phyloP scores from a whole-genome alignment of 352 stramenopile species.

The Pythium volutum region DNA sequence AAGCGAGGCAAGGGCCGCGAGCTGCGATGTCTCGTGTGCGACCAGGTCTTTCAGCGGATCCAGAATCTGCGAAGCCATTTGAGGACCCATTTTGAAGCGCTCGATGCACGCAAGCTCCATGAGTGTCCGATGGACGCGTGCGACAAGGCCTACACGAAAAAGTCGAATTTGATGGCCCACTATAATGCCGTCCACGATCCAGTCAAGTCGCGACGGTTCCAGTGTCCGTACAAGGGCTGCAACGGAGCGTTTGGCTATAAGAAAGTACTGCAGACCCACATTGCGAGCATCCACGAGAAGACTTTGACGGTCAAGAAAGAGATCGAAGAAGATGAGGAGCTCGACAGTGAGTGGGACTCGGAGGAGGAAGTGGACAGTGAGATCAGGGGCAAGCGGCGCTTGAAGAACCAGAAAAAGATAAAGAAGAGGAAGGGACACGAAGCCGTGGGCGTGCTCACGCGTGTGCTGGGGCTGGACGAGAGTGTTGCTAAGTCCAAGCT shows the following conservation, averaged over 20 bases:
- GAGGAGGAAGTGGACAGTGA: slow-evolving; percentile 1
- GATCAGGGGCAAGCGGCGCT: neutral
- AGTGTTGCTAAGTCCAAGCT: neutral
- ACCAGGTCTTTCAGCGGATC: slow-evolving; percentile 44
- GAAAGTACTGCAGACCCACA: slow-evolving; percentile 58
- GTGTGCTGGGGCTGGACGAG: slow-evolving; percentile 23
- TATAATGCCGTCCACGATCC: slow-evolving; percentile 68
- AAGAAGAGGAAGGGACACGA: slow-evolving; percentile 12
- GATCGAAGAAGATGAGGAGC: neutral
- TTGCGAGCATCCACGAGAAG: slow-evolving; percentile 59
- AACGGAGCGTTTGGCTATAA: slow-evolving; percentile 72
- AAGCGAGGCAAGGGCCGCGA: slow-evolving; percentile 8
- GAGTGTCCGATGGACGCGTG: slow-evolving; percentile 57
- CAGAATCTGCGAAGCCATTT: slow-evolving; percentile 59
- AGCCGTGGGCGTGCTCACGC: slow-evolving; percentile 31
- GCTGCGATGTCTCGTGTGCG: slow-evolving; percentile 52
- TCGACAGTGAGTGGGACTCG: neutral
- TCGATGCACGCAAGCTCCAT: slow-evolving; percentile 63
- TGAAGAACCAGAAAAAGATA: neutral
- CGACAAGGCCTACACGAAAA: slow-evolving; percentile 60
- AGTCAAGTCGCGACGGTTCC: slow-evolving; percentile 57
- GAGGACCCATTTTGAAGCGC: slow-evolving; percentile 55
- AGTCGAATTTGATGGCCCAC: slow-evolving; percentile 74
- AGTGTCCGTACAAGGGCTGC: slow-evolving; percentile 56
- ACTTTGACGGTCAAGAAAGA: slow-evolving; percentile 17